phyloP scores from a whole-genome alignment of 441 rosid species.

The Cnidoscolus chayamansa region DNA sequence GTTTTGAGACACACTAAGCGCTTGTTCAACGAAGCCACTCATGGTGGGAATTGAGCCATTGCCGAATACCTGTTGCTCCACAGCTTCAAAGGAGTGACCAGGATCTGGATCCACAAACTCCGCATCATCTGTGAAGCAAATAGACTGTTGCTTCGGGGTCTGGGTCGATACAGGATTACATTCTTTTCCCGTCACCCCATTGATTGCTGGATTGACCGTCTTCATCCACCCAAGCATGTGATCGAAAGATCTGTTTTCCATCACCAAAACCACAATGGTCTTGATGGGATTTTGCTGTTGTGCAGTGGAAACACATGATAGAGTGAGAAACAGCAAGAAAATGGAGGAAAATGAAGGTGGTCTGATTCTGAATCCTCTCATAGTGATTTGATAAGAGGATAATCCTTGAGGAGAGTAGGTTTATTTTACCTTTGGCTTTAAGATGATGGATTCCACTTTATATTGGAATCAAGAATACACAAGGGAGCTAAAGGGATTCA shows the following conservation, averaged over 20 bases:
- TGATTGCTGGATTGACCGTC: conserved; percentile 53
- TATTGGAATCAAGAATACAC: neutral
- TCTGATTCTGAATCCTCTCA: conserved; percentile 25
- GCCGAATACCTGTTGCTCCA: conserved; percentile 76
- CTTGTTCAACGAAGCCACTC: conserved; percentile 91
- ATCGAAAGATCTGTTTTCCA: conserved; percentile 96
- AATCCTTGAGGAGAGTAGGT: conserved; percentile 13
- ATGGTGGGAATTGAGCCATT: conserved; percentile 63
- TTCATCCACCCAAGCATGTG: conserved; percentile 98
- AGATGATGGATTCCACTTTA: neutral
- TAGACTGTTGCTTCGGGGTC: conserved; percentile 28
- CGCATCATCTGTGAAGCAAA: conserved; percentile 81
- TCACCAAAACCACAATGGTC: conserved; percentile 73
- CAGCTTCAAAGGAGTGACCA: conserved; percentile 92
- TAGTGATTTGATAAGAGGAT: conserved; percentile 7
- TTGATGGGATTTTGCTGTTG: conserved; percentile 65
- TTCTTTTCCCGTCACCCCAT: conserved; percentile 86
- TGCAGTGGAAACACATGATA: conserved; percentile 41
- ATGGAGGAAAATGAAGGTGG: conserved; percentile 32
- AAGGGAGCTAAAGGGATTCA: neutral
- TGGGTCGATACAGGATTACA: conserved; percentile 69
- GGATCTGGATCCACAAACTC: conserved; percentile 96
- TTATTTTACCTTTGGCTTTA: neutral
- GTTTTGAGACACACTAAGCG: conserved; percentile 56
- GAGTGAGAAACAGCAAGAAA: conserved; percentile 43